phyloP scores from a whole-genome alignment of 2,329 filamentous ascomycete species.

The Exophiala alcalophila region DNA sequence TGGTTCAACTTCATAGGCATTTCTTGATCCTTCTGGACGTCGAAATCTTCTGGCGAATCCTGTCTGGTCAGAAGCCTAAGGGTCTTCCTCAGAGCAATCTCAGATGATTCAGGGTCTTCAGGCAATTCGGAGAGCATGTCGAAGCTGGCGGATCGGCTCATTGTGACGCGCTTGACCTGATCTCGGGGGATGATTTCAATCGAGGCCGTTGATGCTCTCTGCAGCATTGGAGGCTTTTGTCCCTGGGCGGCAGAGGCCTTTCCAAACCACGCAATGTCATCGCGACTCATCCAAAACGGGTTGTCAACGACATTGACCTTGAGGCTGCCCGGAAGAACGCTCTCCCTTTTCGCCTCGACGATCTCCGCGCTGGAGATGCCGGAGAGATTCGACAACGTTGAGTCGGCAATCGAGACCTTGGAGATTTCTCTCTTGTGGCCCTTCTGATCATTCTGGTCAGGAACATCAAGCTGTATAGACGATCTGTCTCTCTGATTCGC shows the following conservation, averaged over 20 bases:
- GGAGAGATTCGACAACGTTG: slow-evolving; percentile 27
- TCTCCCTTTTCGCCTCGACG: slow-evolving; percentile 28
- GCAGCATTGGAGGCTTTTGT: slow-evolving; percentile 25
- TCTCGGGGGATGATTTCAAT: slow-evolving; percentile 31
- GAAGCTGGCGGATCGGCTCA: slow-evolving; percentile 24
- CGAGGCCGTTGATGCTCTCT: slow-evolving; percentile 31
- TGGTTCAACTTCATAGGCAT: no score
- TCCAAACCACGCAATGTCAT: slow-evolving; percentile 23
- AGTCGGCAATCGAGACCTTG: slow-evolving; percentile 30
- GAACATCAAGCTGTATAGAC: slow-evolving; percentile 22
- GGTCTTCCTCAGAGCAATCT: slow-evolving; percentile 24
- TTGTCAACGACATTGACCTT: slow-evolving; percentile 29
- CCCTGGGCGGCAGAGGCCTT: slow-evolving; percentile 12
- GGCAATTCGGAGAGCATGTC: slow-evolving; percentile 28
- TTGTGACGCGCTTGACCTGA: slow-evolving; percentile 25
- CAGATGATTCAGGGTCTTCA: slow-evolving; percentile 22
- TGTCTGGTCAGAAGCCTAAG: slow-evolving; percentile 29
- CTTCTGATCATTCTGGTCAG: slow-evolving; percentile 9
- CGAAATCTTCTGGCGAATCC: no score
- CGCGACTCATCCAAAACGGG: slow-evolving; percentile 20
- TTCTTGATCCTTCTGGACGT: no score
- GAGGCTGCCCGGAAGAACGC: slow-evolving; percentile 31
- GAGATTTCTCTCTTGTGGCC: slow-evolving; percentile 30
- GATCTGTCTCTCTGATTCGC: slow-evolving; percentile 18
- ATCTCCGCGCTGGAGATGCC: slow-evolving; percentile 33